These are phyloP conservation scores for Sphaerulina populicola DNA, from an alignment of 2,329 filamentous ascomycete genomes.

Conservation along the genomic window DNA sequence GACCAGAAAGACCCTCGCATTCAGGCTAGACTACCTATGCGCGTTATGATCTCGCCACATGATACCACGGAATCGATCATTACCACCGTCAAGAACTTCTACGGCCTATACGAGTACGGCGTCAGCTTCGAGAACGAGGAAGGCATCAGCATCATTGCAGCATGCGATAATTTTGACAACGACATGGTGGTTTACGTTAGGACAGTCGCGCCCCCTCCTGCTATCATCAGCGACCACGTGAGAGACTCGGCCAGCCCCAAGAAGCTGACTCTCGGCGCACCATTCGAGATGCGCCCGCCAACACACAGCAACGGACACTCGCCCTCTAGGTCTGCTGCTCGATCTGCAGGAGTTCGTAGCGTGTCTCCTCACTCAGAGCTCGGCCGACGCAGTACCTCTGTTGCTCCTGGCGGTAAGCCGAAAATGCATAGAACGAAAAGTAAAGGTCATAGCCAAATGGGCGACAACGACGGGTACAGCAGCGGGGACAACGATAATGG, in stretches of 20 bases:
- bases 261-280: conserved; percentile 53
- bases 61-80: conserved; percentile 97
- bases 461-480: conserved; percentile 69
- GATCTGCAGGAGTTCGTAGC: conserved; percentile 67
- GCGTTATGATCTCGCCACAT: conserved; percentile 85
- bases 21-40: conserved; percentile 66
- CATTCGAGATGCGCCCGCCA: conserved; percentile 56
- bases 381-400: conserved; percentile 70
- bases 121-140: conserved; percentile 91
- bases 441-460: conserved; percentile 45
- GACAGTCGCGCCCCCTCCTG: conserved; percentile 24
- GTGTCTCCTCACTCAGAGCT: conserved; percentile 61
- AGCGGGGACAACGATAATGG: conserved; percentile 76
- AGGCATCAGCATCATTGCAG: conserved; percentile 84
- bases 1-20: conserved; percentile 31
- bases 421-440: conserved; percentile 48
- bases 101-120: conserved; percentile 82
- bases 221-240: conserved; percentile 19
- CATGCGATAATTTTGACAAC: conserved; percentile 89
- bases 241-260: conserved; percentile 38
- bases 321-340: conserved; percentile 59
- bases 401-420: conserved; percentile 49
- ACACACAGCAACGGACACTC: conserved; percentile 53
- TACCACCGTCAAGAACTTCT: conserved; percentile 98
- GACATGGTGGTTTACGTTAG: conserved; percentile 92